phyloP scores from a whole-genome alignment of 139 green algal genomes.

The Auxenochlorella protothecoides region DNA sequence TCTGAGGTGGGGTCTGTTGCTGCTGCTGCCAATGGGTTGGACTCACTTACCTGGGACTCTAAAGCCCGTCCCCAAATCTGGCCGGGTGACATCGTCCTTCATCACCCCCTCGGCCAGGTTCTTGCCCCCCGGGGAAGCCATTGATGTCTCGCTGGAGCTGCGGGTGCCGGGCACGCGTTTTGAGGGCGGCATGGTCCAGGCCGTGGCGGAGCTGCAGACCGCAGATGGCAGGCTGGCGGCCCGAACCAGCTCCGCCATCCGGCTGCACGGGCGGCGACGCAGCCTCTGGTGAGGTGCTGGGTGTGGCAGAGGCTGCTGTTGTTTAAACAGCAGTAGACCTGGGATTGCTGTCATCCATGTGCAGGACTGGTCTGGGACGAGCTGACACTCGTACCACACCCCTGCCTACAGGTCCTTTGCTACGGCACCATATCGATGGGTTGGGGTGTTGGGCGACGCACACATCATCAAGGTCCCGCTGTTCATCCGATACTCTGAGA shows the following conservation, averaged over 20 bases:
- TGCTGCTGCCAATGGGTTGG: no score
- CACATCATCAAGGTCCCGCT: constrained; percentile 17
- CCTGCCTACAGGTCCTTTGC: not conserved
- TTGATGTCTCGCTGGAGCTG: constrained; percentile 40
- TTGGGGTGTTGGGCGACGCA: constrained; percentile 3
- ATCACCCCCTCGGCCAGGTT: constrained; percentile 5
- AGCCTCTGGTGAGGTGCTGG: constrained; percentile 1
- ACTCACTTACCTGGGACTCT: no score
- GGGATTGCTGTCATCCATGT: no score
- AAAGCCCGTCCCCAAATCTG: no score
- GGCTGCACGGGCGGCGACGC: constrained; percentile 9
- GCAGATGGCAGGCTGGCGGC: constrained; percentile 10
- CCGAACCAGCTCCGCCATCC: constrained; percentile 14
- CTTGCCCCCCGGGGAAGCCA: constrained; percentile 17
- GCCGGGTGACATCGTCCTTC: no score
- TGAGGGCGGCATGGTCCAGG: constrained; percentile 9
- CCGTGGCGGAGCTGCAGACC: constrained; percentile 21
- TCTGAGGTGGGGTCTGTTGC: not conserved
- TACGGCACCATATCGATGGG: constrained; percentile 9
- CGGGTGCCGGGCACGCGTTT: constrained; percentile 3
- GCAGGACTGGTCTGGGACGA: no score
- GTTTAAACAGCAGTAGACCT: no score
- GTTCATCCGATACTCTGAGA: constrained; percentile 25
- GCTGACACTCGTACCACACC: no score
- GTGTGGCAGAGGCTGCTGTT: no score